Evolutionary conservation across 805 yeast species (phyloP).

Genomic region (Teunomyces tritomae): DNA sequence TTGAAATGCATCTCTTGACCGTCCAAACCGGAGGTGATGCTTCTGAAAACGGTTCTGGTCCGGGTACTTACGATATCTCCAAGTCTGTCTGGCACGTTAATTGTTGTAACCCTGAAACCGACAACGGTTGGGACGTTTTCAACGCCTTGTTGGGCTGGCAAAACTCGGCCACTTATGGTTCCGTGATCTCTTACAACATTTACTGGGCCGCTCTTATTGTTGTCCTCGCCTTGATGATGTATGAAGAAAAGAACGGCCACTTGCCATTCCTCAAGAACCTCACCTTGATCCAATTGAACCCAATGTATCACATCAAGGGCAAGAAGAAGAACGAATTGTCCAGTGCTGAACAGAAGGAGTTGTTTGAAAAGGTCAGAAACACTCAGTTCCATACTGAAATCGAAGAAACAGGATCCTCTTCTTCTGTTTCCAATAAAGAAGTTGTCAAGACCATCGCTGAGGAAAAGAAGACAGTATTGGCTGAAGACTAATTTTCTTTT

Average conservation of each 20-base stretch:
- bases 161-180: slow-evolving; percentile 25
- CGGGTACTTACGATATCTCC: slow-evolving; percentile 24
- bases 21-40: slow-evolving; percentile 24
- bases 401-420: slow-evolving; percentile 10
- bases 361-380: slow-evolving; percentile 40
- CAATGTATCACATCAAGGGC: slow-evolving; percentile 68
- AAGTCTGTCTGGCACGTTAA: slow-evolving; percentile 26
- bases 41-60: slow-evolving; percentile 24
- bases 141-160: slow-evolving; percentile 28
- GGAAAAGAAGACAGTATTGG: neutral
- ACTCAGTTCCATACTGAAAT: slow-evolving; percentile 15
- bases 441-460: neutral
- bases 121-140: slow-evolving; percentile 26
- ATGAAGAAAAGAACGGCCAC: slow-evolving; percentile 25
- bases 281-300: slow-evolving; percentile 52
- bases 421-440: slow-evolving; percentile 2
- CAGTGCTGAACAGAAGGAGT: slow-evolving; percentile 48
- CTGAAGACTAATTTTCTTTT: neutral
- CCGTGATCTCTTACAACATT: slow-evolving; percentile 24
- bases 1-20: slow-evolving; percentile 15
- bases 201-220: slow-evolving; percentile 22
- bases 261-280: slow-evolving; percentile 19
- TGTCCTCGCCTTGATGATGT: slow-evolving; percentile 17
- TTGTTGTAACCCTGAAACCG: slow-evolving; percentile 26
- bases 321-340: slow-evolving; percentile 61